Conservation (phyloP, 228 moss, liverwort and hornwort genomes). For the Sphagnum fallax region DNA sequence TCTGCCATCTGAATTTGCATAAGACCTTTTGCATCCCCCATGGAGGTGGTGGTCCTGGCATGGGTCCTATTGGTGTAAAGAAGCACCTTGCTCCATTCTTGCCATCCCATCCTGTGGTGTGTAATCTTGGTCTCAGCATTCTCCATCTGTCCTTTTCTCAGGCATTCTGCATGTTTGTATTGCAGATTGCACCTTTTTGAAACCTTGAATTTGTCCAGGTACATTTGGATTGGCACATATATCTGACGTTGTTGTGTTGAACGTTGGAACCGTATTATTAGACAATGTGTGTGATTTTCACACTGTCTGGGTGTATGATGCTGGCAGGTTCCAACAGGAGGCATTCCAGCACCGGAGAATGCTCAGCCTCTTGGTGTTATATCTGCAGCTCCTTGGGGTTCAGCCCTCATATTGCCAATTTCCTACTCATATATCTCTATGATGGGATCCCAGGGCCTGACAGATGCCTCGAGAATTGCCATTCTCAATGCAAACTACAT, state of each 20-base stretch:
- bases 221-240: no score
- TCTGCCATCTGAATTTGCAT: slow-evolving; percentile 92
- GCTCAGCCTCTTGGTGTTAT: slow-evolving; percentile 72
- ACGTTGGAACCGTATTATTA: no score
- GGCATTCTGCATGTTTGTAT: not conserved
- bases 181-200: not conserved
- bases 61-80: slow-evolving; percentile 99
- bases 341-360: slow-evolving; percentile 68
- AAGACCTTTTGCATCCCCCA: slow-evolving; percentile 99
- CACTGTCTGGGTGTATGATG: not conserved
- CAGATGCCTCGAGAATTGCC: slow-evolving; percentile 84
- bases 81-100: slow-evolving; percentile 91
- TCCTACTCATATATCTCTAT: slow-evolving; percentile 79
- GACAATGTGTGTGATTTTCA: not conserved
- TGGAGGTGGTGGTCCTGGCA: slow-evolving; percentile 95
- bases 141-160: not conserved
- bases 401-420: slow-evolving; percentile 88
- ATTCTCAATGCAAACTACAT: slow-evolving; percentile 98
- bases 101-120: slow-evolving; percentile 93
- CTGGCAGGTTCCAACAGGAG: slow-evolving; percentile 65
- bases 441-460: slow-evolving; percentile 90
- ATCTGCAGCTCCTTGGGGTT: slow-evolving; percentile 91
- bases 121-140: slow-evolving; percentile 3
- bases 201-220: not conserved
- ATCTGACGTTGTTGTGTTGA: no score